Base-by-base conservation (phyloP, 2,329 filamentous ascomycete genomes). In the Chrysoporthe puriensis region DNA sequence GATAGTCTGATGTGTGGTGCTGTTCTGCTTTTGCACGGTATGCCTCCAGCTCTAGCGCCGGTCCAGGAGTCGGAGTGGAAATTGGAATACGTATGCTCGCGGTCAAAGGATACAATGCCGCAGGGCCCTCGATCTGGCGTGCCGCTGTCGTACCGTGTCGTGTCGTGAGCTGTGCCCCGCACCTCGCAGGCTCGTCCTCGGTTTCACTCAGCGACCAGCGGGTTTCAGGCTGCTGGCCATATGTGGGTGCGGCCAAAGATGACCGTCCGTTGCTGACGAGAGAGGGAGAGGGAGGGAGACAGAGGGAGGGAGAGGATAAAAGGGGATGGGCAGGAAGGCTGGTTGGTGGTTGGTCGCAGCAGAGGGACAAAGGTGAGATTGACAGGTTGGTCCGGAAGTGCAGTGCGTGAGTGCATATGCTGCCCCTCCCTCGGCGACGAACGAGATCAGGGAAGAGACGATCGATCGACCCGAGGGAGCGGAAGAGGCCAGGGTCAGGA, bases 181-280 rank as follows among this genome's bases (percentile, higher is more conserved):
- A 54, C 50, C 50, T 54, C 13, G 50, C 50, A 32, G 50, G 50
- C 50, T 13, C 32, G 21, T 54, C 21, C 13, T 14, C 32, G 26
- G 26, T 32, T 54, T 54, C 50, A 16, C 48, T 52, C 48, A 52
- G 32, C 32, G 21, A 7, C 26, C 50, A 54, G 50, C 14, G 11
- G 50, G 50, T 26, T 54, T 54, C 50, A 54, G 32, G 21, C 11
- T 54, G 50, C 13, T 54, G 26, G 50, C 50, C 50, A 54, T 54
- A 32, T 6, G 50, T 9, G 50, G 21, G 4, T 4, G 32, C 6
- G 50, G 21, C 26, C 14, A 21, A 54, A 8, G 50, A 54, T 54
- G 21, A 54, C 14, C 21, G 11, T 54, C 50, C 32, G 16, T 16
- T 34, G 50, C 50, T 54, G 26, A 54, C 13, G 11, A 32, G 14